phyloP scores from a whole-genome alignment of 768 basidiomycete genomes.

The Russula griseocarnosa region DNA sequence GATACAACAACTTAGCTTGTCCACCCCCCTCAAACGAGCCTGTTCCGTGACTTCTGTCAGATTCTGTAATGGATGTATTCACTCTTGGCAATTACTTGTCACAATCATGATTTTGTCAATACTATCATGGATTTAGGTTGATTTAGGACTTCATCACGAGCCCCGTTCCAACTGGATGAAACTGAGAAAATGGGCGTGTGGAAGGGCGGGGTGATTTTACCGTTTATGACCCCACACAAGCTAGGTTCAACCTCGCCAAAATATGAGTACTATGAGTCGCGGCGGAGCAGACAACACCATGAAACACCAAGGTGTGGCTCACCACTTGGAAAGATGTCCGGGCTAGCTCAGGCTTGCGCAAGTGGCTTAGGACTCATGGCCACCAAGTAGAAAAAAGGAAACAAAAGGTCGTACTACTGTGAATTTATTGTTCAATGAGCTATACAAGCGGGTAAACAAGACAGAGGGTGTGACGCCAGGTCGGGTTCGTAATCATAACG shows the following conservation, averaged over 20 bases:
- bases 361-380: background rate
- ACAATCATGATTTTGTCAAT: background rate
- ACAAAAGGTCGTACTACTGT: background rate
- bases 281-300: no score
- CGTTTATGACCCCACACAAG: no score
- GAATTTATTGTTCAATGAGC: conserved; percentile 2
- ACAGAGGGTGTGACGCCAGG: conserved; percentile 4
- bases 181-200: no score
- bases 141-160: background rate
- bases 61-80: background rate
- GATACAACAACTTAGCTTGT: background rate
- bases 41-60: background rate
- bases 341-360: no score
- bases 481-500: conserved; percentile 16
- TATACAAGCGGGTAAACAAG: conserved; percentile 11
- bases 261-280: no score
- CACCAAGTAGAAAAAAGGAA: background rate
- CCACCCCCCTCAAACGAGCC: background rate
- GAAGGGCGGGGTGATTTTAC: no score
- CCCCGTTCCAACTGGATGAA: no score
- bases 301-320: no score
- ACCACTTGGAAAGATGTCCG: background rate
- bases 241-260: no score
- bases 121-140: background rate
- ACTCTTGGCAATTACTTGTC: background rate